phyloP scores from a whole-genome alignment of 2,329 filamentous ascomycete species.

The Colletotrichum lindemuthianum region DNA sequence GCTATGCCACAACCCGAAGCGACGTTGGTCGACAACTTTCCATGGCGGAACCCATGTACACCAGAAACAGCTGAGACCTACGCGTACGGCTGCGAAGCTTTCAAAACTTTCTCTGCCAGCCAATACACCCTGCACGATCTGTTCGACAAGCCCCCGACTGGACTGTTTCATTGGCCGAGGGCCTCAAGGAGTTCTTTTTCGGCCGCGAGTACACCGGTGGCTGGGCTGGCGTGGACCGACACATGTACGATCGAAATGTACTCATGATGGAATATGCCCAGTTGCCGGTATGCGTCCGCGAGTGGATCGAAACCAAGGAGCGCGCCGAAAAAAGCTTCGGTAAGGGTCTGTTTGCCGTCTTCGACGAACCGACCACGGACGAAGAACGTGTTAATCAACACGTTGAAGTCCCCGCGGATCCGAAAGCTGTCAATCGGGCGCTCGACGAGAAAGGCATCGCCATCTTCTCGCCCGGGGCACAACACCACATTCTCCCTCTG shows the following conservation, averaged over 20 bases:
- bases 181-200: constrained; percentile 52
- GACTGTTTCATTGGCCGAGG: constrained; percentile 51
- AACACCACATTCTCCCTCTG: constrained; percentile 54
- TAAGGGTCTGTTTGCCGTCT: constrained; percentile 54
- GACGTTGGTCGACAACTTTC: constrained; percentile 50
- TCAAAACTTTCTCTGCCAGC: constrained; percentile 47
- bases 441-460: constrained; percentile 44
- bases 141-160: constrained; percentile 47
- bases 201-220: constrained; percentile 59
- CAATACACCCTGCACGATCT: constrained; percentile 58
- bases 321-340: constrained; percentile 43
- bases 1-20: constrained; percentile 42
- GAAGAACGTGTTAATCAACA: constrained; percentile 52
- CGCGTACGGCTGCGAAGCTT: constrained; percentile 47
- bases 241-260: constrained; percentile 59
- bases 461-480: constrained; percentile 55
- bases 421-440: constrained; percentile 41
- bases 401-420: constrained; percentile 38
- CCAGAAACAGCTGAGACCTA: constrained; percentile 41
- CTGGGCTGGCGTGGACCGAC: constrained; percentile 63
- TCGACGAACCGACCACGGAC: constrained; percentile 49
- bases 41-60: constrained; percentile 54
- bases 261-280: constrained; percentile 57
- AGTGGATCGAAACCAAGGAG: constrained; percentile 60
- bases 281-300: constrained; percentile 53